Evolutionary conservation across 331 rosid genomes (phyloP).

Genomic region (Arachis monticola): DNA sequence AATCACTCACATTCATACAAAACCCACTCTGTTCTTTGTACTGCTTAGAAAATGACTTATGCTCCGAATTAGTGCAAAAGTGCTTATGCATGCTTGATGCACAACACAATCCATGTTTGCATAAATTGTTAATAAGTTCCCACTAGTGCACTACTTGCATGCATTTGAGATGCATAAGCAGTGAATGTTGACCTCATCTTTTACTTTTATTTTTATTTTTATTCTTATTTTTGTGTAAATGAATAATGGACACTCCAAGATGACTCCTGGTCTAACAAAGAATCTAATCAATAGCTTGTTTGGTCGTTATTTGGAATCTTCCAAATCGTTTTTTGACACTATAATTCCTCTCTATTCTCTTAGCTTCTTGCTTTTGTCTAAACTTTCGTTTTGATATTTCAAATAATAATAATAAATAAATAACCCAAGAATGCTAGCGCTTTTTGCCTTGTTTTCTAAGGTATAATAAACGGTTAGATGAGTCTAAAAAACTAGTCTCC

Average conservation of each 20-base stretch:
- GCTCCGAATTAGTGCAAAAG: conserved; percentile 19
- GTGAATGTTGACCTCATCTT: background rate
- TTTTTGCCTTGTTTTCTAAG: too few species aligned
- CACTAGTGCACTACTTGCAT: background rate
- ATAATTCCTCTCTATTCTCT: too few species aligned
- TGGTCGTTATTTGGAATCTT: too few species aligned
- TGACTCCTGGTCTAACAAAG: background rate
- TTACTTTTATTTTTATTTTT: too few species aligned
- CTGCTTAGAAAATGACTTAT: conserved; percentile 35
- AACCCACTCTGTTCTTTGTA: conserved; percentile 28
- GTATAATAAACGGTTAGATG: too few species aligned
- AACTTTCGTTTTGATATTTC: too few species aligned
- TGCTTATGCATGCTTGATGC: background rate
- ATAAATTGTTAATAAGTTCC: background rate
- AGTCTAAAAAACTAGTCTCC: too few species aligned
- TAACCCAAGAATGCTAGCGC: too few species aligned
- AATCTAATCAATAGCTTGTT: too few species aligned
- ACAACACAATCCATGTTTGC: background rate
- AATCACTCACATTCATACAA: conserved; percentile 37
- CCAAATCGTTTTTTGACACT: background rate
- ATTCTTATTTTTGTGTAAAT: background rate
- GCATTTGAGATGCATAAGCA: background rate
- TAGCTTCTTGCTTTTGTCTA: too few species aligned
- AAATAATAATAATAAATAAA: too few species aligned
- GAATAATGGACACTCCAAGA: background rate